These are phyloP conservation scores for Penicillium griseofulvum DNA, from an alignment of 2,329 filamentous ascomycete species.

Conservation along the genomic window DNA sequence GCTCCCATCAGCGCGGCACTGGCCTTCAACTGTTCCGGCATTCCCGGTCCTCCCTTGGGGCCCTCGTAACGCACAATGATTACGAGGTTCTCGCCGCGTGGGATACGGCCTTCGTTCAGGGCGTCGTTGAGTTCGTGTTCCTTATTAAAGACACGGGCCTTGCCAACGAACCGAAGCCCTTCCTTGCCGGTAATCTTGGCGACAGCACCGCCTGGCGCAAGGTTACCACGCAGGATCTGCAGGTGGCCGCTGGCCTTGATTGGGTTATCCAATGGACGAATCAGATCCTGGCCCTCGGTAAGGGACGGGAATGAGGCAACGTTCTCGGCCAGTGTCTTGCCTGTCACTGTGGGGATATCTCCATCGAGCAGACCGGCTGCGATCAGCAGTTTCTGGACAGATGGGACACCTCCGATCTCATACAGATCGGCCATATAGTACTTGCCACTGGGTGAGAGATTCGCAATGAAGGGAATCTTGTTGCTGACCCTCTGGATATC, in stretches of 20 bases:
- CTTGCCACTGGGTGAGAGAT: constrained; percentile 78
- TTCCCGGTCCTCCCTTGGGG: constrained; percentile 87
- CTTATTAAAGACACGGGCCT: constrained; percentile 81
- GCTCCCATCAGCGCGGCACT: constrained; percentile 91
- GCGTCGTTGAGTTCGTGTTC: constrained; percentile 76
- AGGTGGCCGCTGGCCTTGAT: constrained; percentile 87
- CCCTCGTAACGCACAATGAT: constrained; percentile 91
- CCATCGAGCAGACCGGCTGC: constrained; percentile 74
- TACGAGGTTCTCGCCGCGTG: constrained; percentile 76
- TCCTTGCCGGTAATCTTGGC: constrained; percentile 98
- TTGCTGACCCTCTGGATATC: constrained; percentile 79
- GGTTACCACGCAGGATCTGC: constrained; percentile 81
- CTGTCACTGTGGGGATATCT: constrained; percentile 75
- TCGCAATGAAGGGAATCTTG: constrained; percentile 81
- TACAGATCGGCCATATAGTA: constrained; percentile 89
- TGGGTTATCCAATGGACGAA: constrained; percentile 74
- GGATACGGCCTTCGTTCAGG: constrained; percentile 67
- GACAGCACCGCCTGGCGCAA: constrained; percentile 84
- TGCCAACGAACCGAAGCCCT: constrained; percentile 75
- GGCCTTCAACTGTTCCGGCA: constrained; percentile 92
- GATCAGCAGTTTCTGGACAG: constrained; percentile 81
- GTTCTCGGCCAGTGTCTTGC: constrained; percentile 79
- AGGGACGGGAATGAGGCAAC: constrained; percentile 73
- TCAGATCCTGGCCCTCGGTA: constrained; percentile 76
- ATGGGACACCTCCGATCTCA: constrained; percentile 78